Base-by-base conservation (phyloP, 1,284 basidiomycete genomes). In the Fomitiporia mediterranea region DNA sequence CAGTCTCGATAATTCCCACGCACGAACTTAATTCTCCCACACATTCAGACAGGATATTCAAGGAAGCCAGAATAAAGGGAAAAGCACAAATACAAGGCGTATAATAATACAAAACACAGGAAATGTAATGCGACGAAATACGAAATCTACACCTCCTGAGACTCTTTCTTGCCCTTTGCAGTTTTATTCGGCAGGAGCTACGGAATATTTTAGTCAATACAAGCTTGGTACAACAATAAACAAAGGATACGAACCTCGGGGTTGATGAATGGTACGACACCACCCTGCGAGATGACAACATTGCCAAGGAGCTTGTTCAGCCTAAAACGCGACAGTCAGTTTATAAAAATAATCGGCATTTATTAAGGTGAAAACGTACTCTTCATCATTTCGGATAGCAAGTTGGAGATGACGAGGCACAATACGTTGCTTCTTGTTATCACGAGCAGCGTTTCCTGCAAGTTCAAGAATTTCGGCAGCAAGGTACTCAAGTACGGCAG, bases 381-480 rank as follows among this genome's bases (percentile, higher is more conserved):
- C 87, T 70, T 91, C 88, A 65, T 90, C 88, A 72, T 91, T 91
- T 65, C 89, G 81, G 76, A 94, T 91, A 65, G 91, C 91, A 64
- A 94, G 83, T 72, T 92, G 90, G 57, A 93, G 72, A 74, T 93
- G 91, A 69, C 90, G 84, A 61, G 91, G 91, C 21, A 92, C 88
- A 67, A 93, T 82, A 84, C 90, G 90, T 59, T 89, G 87, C 78
- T 91, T 84, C 80, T 88, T 88, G 80, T 88, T 88, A 67, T 87
- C 84, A 39, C 84, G 80, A 48, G 81, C 83, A 55, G 88, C 90
- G 71, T 91, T 92, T 66, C 89, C 90, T 61, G 90, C 90, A 55
- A 93, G 79, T 72, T 93, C 89, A 67, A 92, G 86, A 68, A 93
- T 91, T 74, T 93, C 90, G 61, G 90, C 90, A 48, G 89, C 86